A percentile compares a stretch with the other conserved stretches of the same genome.
These are phyloP conservation scores for Macadamia tetraphylla DNA, from an alignment of 164 flowering plant genomes.

Conservation along the genomic window DNA sequence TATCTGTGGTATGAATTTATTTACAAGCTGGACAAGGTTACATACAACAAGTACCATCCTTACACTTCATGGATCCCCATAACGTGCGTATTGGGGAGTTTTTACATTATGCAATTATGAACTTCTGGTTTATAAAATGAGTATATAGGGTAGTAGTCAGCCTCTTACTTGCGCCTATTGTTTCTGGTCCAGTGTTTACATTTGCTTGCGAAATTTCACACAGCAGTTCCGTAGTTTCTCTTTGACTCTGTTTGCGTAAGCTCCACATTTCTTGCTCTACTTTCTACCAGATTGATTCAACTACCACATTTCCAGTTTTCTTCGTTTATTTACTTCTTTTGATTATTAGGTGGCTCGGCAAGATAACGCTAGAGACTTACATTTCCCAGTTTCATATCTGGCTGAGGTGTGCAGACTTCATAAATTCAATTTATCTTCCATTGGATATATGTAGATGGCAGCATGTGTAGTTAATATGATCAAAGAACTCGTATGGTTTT, in stretches of 20 bases:
- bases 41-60: slow-evolving; percentile 91
- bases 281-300: background rate
- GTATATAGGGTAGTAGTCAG: slow-evolving; percentile 2
- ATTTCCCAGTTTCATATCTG: slow-evolving; percentile 99
- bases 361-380: slow-evolving; percentile 94
- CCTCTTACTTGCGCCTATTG: slow-evolving; percentile 7
- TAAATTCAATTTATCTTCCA: background rate
- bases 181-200: slow-evolving; percentile 66
- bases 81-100: slow-evolving; percentile 55
- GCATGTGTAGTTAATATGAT: background rate
- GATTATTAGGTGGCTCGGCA: slow-evolving; percentile 88
- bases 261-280: slow-evolving; percentile 4
- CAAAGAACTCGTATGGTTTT: background rate
- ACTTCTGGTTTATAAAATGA: background rate
- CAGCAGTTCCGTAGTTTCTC: slow-evolving; percentile 84
- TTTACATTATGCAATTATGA: background rate
- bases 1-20: slow-evolving; percentile 88
- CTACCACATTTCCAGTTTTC: background rate
- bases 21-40: slow-evolving; percentile 87
- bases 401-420: slow-evolving; percentile 62
- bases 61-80: slow-evolving; percentile 99
- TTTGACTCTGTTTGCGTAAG: slow-evolving; percentile 92
- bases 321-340: slow-evolving; percentile 4
- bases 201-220: slow-evolving; percentile 86
- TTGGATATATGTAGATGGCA: background rate